Evolutionary conservation across 208 protist genomes (phyloP), one percentile per base, ranked within the genome.

Genomic region (Leishmania gerbilli): DNA sequence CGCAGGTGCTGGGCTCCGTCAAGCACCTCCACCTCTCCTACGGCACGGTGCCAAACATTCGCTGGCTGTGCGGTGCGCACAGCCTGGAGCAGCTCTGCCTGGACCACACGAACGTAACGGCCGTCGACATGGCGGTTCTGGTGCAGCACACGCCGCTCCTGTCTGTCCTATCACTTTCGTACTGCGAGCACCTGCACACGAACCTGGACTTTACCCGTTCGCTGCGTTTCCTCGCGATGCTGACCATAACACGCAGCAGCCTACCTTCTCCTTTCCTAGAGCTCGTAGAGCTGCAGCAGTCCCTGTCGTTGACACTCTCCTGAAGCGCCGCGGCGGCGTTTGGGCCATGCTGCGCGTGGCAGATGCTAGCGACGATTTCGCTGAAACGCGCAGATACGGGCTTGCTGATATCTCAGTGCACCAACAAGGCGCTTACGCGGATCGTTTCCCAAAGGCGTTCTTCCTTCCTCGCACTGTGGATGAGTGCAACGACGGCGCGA

Each of bases 31-130:
- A 83, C 68, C 83, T 89, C 7, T 81, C 55, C 45, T 74, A 84
- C 60, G 45, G 71, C 40, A 71, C 42, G 8, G 47, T 90, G 21
- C 78, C 77, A 31, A 80, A 82, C 37, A 81, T 88, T 65, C 67
- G 68, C 40, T 93, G 88, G 92, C 78, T 95, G 65, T 81, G 45
- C 68, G 64, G 71, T 6, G 83, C 86, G 49, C 71, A 65, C 11
- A 77, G 47, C 34, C 47, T 93, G 27, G 51, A 79, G 76, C 53
- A 86, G 55, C 72, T 93, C 3, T 83, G 76, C 47, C 85, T 95
- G 37, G 76, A 91, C 74, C 58, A 75, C n/a, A 90, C 87, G 2
- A 86, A 81, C 34, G 64, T 95, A 40, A 92, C 83, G 2, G 92
- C 82, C 1, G 81, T 58, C 27, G 76, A 87, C 19, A 77, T 95